These are phyloP conservation scores for Saturnispora mendoncae DNA, from an alignment of 805 yeast genomes.

Conservation along the genomic window DNA sequence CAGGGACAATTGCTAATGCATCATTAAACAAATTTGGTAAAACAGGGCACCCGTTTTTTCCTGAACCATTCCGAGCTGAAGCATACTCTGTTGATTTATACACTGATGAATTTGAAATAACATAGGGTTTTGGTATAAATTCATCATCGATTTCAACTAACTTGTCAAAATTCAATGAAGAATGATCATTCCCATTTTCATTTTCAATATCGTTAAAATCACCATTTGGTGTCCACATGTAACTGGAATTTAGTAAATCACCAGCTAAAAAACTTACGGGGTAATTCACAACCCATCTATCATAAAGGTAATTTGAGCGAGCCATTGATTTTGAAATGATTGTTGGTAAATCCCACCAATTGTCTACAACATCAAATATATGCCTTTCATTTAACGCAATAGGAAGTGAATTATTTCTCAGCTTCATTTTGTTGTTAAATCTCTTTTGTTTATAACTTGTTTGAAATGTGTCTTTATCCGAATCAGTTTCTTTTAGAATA, in stretches of 20 bases:
- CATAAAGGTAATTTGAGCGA: conserved; percentile 32
- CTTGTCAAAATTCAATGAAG: too few species aligned
- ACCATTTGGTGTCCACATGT: not conserved
- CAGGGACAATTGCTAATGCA: not conserved
- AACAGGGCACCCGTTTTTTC: conserved; percentile 6
- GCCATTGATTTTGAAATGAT: conserved; percentile 29
- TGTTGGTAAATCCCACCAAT: conserved; percentile 14
- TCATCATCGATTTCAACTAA: not conserved
- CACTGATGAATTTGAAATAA: too few species aligned
- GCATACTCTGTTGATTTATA: too few species aligned
- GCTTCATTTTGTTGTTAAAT: conserved; percentile 14
- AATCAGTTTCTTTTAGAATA: conserved; percentile 19
- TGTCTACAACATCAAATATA: conserved; percentile 22
- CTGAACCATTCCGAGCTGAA: too few species aligned
- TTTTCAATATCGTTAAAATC: not conserved
- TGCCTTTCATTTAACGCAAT: conserved; percentile 14
- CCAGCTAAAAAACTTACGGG: conserved; percentile 17
- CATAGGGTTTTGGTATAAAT: conserved; percentile 14
- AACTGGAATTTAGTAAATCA: not conserved
- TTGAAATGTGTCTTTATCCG: conserved; percentile 18
- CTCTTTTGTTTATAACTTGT: conserved; percentile 18
- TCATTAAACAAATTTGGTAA: conserved; percentile 7
- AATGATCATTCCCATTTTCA: not conserved
- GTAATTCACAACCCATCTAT: conserved; percentile 31
- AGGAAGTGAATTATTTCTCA: conserved; percentile 17